Evolutionary conservation across 192 early-diverging fungal species (phyloP).

Genomic region (Gryganskiella cystojenkinii): DNA sequence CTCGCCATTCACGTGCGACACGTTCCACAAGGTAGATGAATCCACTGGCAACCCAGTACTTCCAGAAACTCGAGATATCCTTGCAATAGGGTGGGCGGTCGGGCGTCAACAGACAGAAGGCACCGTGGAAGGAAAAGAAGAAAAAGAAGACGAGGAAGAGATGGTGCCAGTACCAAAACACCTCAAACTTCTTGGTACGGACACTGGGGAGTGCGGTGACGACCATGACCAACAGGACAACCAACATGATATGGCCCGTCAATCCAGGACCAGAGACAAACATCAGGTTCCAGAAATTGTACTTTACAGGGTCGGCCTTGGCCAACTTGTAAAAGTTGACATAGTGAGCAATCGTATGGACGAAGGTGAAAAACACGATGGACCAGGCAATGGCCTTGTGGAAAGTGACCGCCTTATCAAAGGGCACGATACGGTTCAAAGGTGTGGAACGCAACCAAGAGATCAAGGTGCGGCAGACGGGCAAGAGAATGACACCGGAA

Average conservation of each 20-base stretch:
- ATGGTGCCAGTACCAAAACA: conserved; percentile 85
- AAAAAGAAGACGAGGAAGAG: conserved; percentile 73
- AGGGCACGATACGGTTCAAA: conserved; percentile 65
- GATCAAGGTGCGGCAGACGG: conserved; percentile 83
- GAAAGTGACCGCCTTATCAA: conserved; percentile 78
- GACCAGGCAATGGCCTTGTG: conserved; percentile 78
- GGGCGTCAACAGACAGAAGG: conserved; percentile 60
- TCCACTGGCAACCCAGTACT: conserved; percentile 65
- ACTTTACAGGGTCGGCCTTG: conserved; percentile 7
- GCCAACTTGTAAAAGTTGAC: conserved; percentile 60
- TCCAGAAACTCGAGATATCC: conserved; percentile 62
- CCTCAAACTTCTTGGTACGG: conserved; percentile 70
- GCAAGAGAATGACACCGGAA: conserved; percentile 77
- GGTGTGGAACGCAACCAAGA: conserved; percentile 63
- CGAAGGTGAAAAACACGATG: conserved; percentile 66
- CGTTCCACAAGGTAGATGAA: conserved; percentile 71
- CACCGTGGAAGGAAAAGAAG: conserved; percentile 75
- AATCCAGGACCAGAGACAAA: conserved; percentile 60
- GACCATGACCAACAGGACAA: conserved; percentile 69
- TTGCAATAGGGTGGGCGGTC: conserved; percentile 53
- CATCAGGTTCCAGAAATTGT: conserved; percentile 47
- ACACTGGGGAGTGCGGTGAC: conserved; percentile 63
- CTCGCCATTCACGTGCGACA: conserved; percentile 67
- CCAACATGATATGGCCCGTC: conserved; percentile 76
- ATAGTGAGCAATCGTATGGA: conserved; percentile 70